A percentile compares a stretch with the other conserved stretches of the same genome.
Evolutionary conservation across 2,329 filamentous ascomycete genomes (phyloP).

Genomic region (Zalaria sp.): DNA sequence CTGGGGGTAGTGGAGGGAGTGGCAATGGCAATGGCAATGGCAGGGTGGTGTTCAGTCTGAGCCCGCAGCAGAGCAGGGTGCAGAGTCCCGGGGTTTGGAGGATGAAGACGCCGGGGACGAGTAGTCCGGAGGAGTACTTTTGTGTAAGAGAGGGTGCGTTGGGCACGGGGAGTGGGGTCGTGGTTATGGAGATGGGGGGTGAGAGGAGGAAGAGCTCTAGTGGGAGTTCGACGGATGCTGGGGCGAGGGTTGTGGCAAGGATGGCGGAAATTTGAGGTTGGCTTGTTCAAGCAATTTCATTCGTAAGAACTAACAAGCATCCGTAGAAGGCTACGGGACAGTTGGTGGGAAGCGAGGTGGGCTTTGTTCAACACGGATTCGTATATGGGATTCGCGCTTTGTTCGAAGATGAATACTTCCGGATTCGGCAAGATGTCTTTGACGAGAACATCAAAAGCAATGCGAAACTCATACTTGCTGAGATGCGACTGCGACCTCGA

Average conservation of each 20-base stretch:
- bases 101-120: conserved; percentile 7
- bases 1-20: conserved; percentile 6
- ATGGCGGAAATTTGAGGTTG: background rate
- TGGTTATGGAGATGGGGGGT: background rate
- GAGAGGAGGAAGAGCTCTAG: background rate
- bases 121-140: conserved; percentile 14
- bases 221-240: background rate
- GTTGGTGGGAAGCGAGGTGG: too few relatives aligned
- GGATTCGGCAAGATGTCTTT: too few relatives aligned
- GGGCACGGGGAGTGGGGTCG: background rate
- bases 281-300: too few relatives aligned
- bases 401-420: too few relatives aligned
- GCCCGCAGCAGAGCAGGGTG: background rate
- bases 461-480: too few relatives aligned
- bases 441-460: too few relatives aligned
- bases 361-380: too few relatives aligned
- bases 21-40: conserved; percentile 9
- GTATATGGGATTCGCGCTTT: too few relatives aligned
- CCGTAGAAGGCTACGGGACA: too few relatives aligned
- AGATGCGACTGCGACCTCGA: too few relatives aligned
- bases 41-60: conserved; percentile 16
- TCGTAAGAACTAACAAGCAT: too few relatives aligned
- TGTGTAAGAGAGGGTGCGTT: conserved; percentile 6
- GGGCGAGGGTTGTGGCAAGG: too few relatives aligned
- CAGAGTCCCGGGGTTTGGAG: background rate